These are phyloP conservation scores for Colletotrichum euphorbiae DNA, from an alignment of 2,329 filamentous ascomycete species.

Conservation along the genomic window DNA sequence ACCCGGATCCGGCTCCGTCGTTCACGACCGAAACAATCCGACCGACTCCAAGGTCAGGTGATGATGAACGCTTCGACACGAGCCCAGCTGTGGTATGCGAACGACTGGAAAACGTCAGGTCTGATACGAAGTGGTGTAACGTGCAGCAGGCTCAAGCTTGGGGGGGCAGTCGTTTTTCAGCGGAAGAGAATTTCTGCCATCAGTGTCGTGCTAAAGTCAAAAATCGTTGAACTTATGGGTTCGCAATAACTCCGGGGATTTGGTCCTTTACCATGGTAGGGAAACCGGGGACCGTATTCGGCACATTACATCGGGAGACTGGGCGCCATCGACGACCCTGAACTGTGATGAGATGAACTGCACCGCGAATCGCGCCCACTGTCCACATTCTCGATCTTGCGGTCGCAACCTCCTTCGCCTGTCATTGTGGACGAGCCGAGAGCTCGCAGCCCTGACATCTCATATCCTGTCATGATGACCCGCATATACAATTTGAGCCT, in stretches of 20 bases:
- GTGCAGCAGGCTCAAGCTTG: slow-evolving; percentile 5
- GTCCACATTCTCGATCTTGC: slow-evolving; percentile 23
- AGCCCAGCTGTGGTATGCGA: slow-evolving; percentile 7
- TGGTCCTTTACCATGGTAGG: slow-evolving; percentile 29
- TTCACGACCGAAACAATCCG: slow-evolving; percentile 33
- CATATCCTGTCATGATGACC: slow-evolving; percentile 15
- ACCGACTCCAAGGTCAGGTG: slow-evolving; percentile 10
- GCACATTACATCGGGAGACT: background rate
- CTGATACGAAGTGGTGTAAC: slow-evolving; percentile 28
- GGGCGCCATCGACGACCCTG: slow-evolving; percentile 10
- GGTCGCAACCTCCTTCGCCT: slow-evolving; percentile 9
- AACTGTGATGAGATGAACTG: slow-evolving; percentile 3
- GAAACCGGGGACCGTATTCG: slow-evolving; percentile 12
- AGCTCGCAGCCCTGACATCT: background rate
- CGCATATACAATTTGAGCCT: slow-evolving; percentile 3
- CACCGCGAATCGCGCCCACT: slow-evolving; percentile 18
- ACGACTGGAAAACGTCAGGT: slow-evolving; percentile 8
- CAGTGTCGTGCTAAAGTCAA: slow-evolving; percentile 7
- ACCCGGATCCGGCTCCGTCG: slow-evolving; percentile 35
- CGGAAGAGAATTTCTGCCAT: slow-evolving; percentile 28
- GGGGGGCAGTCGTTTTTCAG: slow-evolving; percentile 10
- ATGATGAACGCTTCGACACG: slow-evolving; percentile 9
- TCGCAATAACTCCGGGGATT: slow-evolving; percentile 21
- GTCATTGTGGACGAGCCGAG: slow-evolving; percentile 30
- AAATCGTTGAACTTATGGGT: slow-evolving; percentile 15